phyloP scores from a whole-genome alignment of 2,329 filamentous ascomycete genomes.

The Cordyceps javanica region DNA sequence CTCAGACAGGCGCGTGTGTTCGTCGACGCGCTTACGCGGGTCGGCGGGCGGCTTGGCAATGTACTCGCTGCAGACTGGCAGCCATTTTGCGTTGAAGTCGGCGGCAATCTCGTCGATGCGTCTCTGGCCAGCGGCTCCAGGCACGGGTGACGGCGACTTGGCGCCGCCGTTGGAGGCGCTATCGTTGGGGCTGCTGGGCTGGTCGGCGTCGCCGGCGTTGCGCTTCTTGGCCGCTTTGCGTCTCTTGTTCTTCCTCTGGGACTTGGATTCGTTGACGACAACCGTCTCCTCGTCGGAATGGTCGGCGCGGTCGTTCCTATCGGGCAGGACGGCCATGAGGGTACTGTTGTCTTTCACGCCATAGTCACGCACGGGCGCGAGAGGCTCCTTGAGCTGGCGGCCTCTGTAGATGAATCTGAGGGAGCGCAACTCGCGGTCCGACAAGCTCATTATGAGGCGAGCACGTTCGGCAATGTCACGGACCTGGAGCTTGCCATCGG shows the following conservation, averaged over 20 bases:
- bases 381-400: slow-evolving; percentile 59
- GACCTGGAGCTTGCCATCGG: slow-evolving; percentile 63
- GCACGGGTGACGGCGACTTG: slow-evolving; percentile 23
- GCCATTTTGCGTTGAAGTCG: slow-evolving; percentile 57
- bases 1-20: slow-evolving; percentile 70
- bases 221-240: slow-evolving; percentile 39
- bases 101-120: slow-evolving; percentile 61
- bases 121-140: slow-evolving; percentile 33
- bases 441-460: slow-evolving; percentile 58
- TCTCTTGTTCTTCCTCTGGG: slow-evolving; percentile 26
- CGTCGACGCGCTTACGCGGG: slow-evolving; percentile 61
- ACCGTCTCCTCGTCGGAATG: slow-evolving; percentile 39
- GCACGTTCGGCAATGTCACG: slow-evolving; percentile 62
- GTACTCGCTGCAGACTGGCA: slow-evolving; percentile 61
- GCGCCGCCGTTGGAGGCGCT: slow-evolving; percentile 33
- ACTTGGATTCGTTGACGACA: slow-evolving; percentile 38
- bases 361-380: slow-evolving; percentile 52
- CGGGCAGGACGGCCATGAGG: slow-evolving; percentile 44
- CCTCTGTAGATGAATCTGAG: slow-evolving; percentile 72
- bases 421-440: slow-evolving; percentile 42
- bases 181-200: slow-evolving; percentile 39
- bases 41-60: slow-evolving; percentile 57
- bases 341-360: slow-evolving; percentile 56
- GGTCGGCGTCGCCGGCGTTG: slow-evolving; percentile 29
- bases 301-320: slow-evolving; percentile 30